Evolutionary conservation across 257 asterid species (phyloP).

Genomic region (Primulina eburnea): DNA sequence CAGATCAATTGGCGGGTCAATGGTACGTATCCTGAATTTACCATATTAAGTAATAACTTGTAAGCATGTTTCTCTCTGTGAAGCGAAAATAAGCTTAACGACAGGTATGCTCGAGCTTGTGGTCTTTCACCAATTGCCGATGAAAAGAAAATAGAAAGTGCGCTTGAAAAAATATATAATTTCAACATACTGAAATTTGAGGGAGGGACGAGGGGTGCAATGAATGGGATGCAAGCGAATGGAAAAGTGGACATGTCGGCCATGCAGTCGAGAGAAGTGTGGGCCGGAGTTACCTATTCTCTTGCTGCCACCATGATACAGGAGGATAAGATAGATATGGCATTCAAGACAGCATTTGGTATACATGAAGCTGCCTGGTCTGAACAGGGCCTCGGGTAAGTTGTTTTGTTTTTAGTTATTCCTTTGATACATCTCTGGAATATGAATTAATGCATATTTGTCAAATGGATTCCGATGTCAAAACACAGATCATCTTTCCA

Average conservation of each 20-base stretch:
- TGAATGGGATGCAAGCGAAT: slow-evolving; percentile 67
- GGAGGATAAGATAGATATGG: slow-evolving; percentile 54
- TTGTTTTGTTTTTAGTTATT: background rate
- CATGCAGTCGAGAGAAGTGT: slow-evolving; percentile 72
- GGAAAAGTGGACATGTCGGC: slow-evolving; percentile 61
- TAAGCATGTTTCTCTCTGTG: background rate
- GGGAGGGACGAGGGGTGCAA: slow-evolving; percentile 64
- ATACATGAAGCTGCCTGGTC: slow-evolving; percentile 53
- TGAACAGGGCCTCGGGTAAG: slow-evolving; percentile 34
- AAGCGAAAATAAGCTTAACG: background rate
- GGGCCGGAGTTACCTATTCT: slow-evolving; percentile 76
- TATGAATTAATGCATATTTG: background rate
- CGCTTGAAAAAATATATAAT: slow-evolving; percentile 48
- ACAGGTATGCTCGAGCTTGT: slow-evolving; percentile 70
- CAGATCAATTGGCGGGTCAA: slow-evolving; percentile 85
- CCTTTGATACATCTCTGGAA: background rate
- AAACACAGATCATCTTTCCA: slow-evolving; percentile 39
- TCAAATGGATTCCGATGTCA: background rate
- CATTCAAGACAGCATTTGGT: slow-evolving; percentile 63
- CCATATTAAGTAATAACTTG: background rate
- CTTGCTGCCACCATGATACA: slow-evolving; percentile 78
- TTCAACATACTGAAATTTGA: slow-evolving; percentile 62
- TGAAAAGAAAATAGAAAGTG: slow-evolving; percentile 47
- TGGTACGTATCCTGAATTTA: slow-evolving; percentile 41
- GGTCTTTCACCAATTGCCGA: slow-evolving; percentile 66